Percentiles rank a stretch among this genome's conserved stretches.
Evolutionary conservation across 2,329 filamentous ascomycete genomes (phyloP).

Genomic region (Sporothrix mexicana): DNA sequence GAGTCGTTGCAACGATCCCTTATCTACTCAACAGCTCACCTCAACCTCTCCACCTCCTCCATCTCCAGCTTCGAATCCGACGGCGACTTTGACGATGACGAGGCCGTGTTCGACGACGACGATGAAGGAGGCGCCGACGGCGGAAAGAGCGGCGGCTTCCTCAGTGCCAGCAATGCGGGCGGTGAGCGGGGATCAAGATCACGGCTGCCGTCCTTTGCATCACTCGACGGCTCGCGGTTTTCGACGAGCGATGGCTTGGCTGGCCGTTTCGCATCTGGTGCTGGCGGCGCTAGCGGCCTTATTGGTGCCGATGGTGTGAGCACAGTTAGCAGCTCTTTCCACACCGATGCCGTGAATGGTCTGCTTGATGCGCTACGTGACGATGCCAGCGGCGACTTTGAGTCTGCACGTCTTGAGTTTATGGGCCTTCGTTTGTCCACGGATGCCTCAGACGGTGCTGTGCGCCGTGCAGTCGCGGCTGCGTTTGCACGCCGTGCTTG

Average conservation of each 20-base stretch:
- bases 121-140: slow-evolving; percentile 42
- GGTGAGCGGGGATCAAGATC: slow-evolving; percentile 57
- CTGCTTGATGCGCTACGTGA: slow-evolving; percentile 84
- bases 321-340: slow-evolving; percentile 64
- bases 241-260: slow-evolving; percentile 37
- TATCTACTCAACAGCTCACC: slow-evolving; percentile 59
- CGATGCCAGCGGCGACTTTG: slow-evolving; percentile 77
- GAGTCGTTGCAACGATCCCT: slow-evolving; percentile 60
- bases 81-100: slow-evolving; percentile 62
- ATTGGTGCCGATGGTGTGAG: slow-evolving; percentile 43
- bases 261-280: slow-evolving; percentile 7
- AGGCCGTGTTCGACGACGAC: slow-evolving; percentile 51
- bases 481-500: slow-evolving; percentile 83
- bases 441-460: slow-evolving; percentile 87
- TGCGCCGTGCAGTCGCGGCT: slow-evolving; percentile 82
- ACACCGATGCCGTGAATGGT: slow-evolving; percentile 83
- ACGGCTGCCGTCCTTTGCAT: slow-evolving; percentile 73
- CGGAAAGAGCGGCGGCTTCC: slow-evolving; percentile 38
- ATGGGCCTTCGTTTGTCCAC: slow-evolving; percentile 90
- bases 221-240: slow-evolving; percentile 67
- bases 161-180: slow-evolving; percentile 36
- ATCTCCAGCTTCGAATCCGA: slow-evolving; percentile 68
- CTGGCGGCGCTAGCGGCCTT: slow-evolving; percentile 3
- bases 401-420: slow-evolving; percentile 83
- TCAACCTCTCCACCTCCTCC: slow-evolving; percentile 61